A percentile compares a stretch with the other conserved stretches of the same genome.
phyloP scores from a whole-genome alignment of 2,329 filamentous ascomycete species.

The Thelonectria discophora region DNA sequence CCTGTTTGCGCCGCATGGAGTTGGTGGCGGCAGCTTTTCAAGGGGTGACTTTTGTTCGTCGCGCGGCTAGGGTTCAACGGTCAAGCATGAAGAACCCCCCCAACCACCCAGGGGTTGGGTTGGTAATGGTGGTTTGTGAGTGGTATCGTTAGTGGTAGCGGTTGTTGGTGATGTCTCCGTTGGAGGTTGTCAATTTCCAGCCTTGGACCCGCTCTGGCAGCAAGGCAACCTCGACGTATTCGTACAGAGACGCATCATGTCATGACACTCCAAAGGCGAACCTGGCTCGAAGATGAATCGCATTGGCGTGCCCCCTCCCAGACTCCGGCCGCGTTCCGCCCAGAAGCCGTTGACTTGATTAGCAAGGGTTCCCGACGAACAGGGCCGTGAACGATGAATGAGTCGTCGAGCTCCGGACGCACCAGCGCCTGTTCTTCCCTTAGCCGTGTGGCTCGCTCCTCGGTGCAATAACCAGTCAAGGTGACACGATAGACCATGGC shows the following conservation, averaged over 20 bases:
- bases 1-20: constrained; percentile 18
- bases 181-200: no score
- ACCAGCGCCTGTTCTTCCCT: background rate
- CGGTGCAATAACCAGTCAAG: constrained; percentile 26
- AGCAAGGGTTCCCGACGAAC: background rate
- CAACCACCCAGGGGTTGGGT: no score
- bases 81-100: background rate
- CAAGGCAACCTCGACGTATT: no score
- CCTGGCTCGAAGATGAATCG: background rate
- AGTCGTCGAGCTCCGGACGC: no score
- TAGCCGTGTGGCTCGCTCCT: constrained; percentile 7
- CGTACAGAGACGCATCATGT: no score
- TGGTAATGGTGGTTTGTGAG: no score
- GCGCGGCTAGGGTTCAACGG: constrained; percentile 12
- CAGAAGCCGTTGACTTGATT: constrained; percentile 12
- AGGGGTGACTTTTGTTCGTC: constrained; percentile 1
- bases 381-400: constrained; percentile 11
- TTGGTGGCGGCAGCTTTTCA: constrained; percentile 15
- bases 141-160: no score
- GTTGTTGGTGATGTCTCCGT: no score
- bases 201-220: no score
- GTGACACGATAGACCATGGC: constrained; percentile 29
- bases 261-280: background rate
- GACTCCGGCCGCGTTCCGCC: constrained; percentile 7
- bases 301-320: background rate